phyloP scores from a whole-genome alignment of 352 stramenopile genomes.

The Pythium catenulatum region DNA sequence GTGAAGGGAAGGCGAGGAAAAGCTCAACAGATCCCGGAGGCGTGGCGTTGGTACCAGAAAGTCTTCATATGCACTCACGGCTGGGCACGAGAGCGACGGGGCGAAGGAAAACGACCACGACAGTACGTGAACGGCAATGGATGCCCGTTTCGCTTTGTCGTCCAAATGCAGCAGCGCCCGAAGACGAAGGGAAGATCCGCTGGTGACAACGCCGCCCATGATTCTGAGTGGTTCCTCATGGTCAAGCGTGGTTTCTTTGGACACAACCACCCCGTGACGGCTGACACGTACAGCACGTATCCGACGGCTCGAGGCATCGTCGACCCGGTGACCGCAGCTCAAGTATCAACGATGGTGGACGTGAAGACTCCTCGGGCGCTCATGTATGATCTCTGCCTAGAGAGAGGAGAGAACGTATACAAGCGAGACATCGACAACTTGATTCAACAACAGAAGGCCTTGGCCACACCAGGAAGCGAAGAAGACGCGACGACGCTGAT shows the following conservation, averaged over 20 bases:
- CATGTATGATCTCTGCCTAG: constrained; percentile 3
- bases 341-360: background rate
- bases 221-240: background rate
- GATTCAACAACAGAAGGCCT: background rate
- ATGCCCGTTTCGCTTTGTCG: background rate
- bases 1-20: too few relatives aligned
- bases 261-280: background rate
- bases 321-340: background rate
- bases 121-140: background rate
- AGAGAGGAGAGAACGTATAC: background rate
- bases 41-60: background rate
- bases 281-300: background rate
- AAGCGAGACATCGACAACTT: constrained; percentile 29
- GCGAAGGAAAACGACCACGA: background rate
- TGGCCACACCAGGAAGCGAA: background rate
- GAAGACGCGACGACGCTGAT: background rate
- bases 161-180: background rate
- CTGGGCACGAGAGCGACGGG: background rate
- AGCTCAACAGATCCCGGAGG: too few relatives aligned
- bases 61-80: background rate
- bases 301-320: background rate
- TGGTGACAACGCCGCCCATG: background rate
- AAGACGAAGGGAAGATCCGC: too few relatives aligned
- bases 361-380: background rate
- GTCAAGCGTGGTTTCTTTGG: background rate